Evolutionary conservation across 140 eudicot genomes (phyloP).

Genomic region (Ambrosia hybrid): DNA sequence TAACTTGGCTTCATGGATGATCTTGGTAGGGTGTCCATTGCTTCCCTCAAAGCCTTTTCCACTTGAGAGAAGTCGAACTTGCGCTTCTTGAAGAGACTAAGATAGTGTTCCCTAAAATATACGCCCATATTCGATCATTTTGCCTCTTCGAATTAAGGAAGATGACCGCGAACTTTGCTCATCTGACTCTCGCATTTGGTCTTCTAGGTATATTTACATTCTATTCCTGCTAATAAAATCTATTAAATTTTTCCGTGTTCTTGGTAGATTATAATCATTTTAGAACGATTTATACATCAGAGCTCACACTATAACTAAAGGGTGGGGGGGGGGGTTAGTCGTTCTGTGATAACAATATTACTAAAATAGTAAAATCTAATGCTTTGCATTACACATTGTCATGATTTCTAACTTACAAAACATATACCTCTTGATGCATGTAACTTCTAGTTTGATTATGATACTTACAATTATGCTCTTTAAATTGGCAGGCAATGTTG

Average conservation of each 20-base stretch:
- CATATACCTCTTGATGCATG: not conserved
- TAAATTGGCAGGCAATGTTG: slow-evolving; percentile 33
- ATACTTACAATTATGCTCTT: not conserved
- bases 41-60: too few relatives aligned
- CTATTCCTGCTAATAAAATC: not conserved
- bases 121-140: not conserved
- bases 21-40: too few relatives aligned
- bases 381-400: not conserved
- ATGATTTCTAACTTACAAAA: not conserved
- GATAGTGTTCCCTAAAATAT: slow-evolving; percentile 2
- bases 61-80: too few relatives aligned
- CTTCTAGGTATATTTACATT: slow-evolving; percentile 4
- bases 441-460: not conserved
- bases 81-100: not conserved
- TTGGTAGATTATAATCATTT: not conserved
- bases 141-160: not conserved
- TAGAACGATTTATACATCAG: not conserved
- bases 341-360: not conserved
- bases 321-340: too few relatives aligned
- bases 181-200: slow-evolving; percentile 2
- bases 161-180: not conserved
- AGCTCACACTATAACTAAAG: not conserved
- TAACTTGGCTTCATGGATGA: too few relatives aligned
- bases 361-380: not conserved
- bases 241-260: not conserved